Conservation (phyloP, 495 filamentous ascomycete genomes). For the Aspergillus carlsbadensis region DNA sequence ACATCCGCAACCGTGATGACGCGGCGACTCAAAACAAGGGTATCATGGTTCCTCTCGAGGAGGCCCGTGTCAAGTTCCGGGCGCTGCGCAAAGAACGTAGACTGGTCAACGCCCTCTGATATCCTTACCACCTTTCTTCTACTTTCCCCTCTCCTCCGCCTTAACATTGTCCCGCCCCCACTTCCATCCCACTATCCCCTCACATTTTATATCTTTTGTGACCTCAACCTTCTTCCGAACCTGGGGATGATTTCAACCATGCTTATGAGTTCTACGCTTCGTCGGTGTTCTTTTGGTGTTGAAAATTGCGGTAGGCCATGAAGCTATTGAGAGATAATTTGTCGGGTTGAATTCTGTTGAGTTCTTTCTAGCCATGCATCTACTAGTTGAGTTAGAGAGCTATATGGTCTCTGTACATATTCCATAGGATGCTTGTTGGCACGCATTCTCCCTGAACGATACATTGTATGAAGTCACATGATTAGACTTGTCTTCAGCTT, state of each 20-base stretch:
- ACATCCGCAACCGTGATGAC: conserved; percentile 89
- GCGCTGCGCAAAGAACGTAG: conserved; percentile 65
- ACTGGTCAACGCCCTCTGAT: conserved; percentile 52
- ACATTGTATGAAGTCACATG: neutral
- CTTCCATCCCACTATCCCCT: neutral
- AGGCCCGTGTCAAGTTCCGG: conserved; percentile 71
- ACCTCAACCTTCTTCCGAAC: too few species aligned
- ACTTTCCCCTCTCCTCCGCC: too few species aligned
- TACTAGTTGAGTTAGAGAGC: neutral
- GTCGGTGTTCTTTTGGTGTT: conserved; percentile 7
- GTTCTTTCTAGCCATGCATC: neutral
- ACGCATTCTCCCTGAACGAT: neutral
- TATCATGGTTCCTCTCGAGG: conserved; percentile 69
- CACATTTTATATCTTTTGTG: neutral
- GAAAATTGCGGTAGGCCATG: conserved; percentile 2
- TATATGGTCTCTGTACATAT: neutral
- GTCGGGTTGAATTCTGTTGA: neutral
- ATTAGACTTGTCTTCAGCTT: neutral
- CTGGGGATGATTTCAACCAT: too few species aligned
- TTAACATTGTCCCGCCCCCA: neutral
- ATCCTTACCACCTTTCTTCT: neutral
- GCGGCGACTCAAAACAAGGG: conserved; percentile 75
- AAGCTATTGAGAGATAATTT: conserved; percentile 3
- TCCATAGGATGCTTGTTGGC: neutral
- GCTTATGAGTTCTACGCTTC: conserved; percentile 1